These are phyloP conservation scores for Hapsidospora chrysogenum DNA, from an alignment of 495 filamentous ascomycete genomes.

Conservation along the genomic window DNA sequence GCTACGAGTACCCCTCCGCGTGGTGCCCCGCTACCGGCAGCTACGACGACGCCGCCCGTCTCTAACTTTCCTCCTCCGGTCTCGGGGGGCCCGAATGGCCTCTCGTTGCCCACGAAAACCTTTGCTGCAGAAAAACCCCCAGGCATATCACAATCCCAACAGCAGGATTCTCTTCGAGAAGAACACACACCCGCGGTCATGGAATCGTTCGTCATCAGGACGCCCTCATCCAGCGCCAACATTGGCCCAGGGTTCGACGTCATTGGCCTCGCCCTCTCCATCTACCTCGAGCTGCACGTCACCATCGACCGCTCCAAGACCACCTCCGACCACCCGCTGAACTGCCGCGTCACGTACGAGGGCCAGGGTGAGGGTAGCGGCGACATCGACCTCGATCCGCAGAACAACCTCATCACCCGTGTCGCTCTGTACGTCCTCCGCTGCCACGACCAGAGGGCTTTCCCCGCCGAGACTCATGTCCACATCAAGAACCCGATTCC, in stretches of 20 bases:
- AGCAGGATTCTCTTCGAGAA: too few relatives aligned
- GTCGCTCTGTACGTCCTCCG: conserved; percentile 83
- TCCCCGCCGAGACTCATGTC: conserved; percentile 73
- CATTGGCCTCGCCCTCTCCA: conserved; percentile 80
- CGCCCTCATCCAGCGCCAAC: conserved; percentile 86
- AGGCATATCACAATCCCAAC: too few relatives aligned
- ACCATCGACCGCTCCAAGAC: conserved; percentile 39
- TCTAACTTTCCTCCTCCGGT: too few relatives aligned
- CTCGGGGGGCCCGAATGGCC: too few relatives aligned
- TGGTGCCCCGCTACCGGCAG: too few relatives aligned
- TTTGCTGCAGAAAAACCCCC: too few relatives aligned
- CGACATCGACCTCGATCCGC: conserved; percentile 58
- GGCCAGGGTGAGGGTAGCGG: conserved; percentile 57
- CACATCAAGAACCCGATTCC: conserved; percentile 91
- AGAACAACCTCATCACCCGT: conserved; percentile 78
- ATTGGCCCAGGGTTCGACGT: conserved; percentile 96
- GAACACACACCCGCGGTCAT: conserved; percentile 4
- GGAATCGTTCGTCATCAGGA: conserved; percentile 42
- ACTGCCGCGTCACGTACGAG: conserved; percentile 82
- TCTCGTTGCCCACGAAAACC: too few relatives aligned
- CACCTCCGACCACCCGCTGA: conserved; percentile 45
- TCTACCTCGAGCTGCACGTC: conserved; percentile 75
- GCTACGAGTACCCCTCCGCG: too few relatives aligned
- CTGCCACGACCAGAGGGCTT: conserved; percentile 68
- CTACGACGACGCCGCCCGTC: too few relatives aligned